These are phyloP conservation scores for Suillus spraguei DNA, from an alignment of 768 basidiomycete genomes.

Conservation along the genomic window DNA sequence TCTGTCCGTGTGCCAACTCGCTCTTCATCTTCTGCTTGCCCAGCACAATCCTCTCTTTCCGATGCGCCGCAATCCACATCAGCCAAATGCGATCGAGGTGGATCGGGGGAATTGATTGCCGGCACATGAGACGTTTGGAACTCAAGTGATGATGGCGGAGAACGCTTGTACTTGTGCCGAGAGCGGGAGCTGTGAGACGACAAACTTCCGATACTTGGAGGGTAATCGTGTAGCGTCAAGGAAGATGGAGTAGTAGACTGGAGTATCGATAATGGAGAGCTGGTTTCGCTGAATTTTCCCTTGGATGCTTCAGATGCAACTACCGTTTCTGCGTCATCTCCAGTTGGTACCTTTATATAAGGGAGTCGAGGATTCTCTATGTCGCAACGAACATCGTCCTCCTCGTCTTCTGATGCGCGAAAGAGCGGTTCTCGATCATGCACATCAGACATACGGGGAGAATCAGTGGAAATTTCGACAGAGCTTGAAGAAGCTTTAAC, in stretches of 20 bases:
- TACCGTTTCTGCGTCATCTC: slow-evolving; percentile 26
- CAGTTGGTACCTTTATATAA: slow-evolving; percentile 37
- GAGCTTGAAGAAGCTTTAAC: slow-evolving; percentile 67
- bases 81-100: slow-evolving; percentile 10
- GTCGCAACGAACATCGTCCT: slow-evolving; percentile 44
- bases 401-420: slow-evolving; percentile 56
- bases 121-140: slow-evolving; percentile 35
- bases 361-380: slow-evolving; percentile 46
- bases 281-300: slow-evolving; percentile 16
- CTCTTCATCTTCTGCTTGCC: slow-evolving; percentile 48
- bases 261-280: slow-evolving; percentile 20
- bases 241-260: slow-evolving; percentile 11
- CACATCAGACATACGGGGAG: slow-evolving; percentile 39
- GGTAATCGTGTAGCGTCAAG: slow-evolving; percentile 44
- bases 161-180: slow-evolving; percentile 31
- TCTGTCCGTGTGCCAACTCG: slow-evolving; percentile 45
- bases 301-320: slow-evolving; percentile 19
- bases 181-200: slow-evolving; percentile 24
- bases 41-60: slow-evolving; percentile 59
- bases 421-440: slow-evolving; percentile 68
- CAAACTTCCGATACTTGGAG: slow-evolving; percentile 54
- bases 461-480: slow-evolving; percentile 42
- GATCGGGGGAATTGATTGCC: slow-evolving; percentile 37
- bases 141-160: slow-evolving; percentile 44
- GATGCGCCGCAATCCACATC: slow-evolving; percentile 27